phyloP scores from a whole-genome alignment of 345 rosid species.

The Jatropha curcas region DNA sequence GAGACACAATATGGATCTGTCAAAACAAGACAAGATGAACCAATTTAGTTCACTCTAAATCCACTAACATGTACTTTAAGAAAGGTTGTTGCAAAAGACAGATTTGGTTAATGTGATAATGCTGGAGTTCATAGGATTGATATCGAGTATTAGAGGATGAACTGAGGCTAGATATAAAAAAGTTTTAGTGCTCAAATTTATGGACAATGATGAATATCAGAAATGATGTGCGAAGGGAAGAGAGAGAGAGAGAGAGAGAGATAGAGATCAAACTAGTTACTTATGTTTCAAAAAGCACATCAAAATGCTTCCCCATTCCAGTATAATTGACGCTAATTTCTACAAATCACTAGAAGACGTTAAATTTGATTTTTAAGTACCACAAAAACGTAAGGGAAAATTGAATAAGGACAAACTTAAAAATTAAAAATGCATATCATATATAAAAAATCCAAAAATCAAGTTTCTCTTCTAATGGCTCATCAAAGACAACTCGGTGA shows the following conservation, averaged over 20 bases:
- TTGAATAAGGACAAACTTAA: background rate
- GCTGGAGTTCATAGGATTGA: background rate
- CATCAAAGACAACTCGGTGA: background rate
- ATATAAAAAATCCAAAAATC: background rate
- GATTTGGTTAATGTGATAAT: background rate
- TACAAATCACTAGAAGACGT: background rate
- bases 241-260: background rate
- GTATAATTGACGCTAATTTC: background rate
- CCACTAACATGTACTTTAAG: background rate
- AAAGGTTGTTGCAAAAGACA: background rate
- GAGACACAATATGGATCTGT: background rate
- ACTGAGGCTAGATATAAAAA: background rate
- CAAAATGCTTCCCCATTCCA: background rate
- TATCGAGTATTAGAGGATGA: background rate
- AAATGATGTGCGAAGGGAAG: background rate
- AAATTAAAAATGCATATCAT: background rate
- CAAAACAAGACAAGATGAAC: background rate
- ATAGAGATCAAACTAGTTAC: background rate
- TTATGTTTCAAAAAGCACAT: no score
- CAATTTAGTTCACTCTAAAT: slow-evolving; percentile 3
- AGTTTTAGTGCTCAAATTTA: background rate
- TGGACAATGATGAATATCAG: background rate
- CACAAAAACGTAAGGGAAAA: background rate
- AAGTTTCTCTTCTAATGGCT: background rate
- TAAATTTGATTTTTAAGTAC: background rate